Conservation (phyloP, 108 stramenopile genomes). For the Discostella stelligeroides region DNA sequence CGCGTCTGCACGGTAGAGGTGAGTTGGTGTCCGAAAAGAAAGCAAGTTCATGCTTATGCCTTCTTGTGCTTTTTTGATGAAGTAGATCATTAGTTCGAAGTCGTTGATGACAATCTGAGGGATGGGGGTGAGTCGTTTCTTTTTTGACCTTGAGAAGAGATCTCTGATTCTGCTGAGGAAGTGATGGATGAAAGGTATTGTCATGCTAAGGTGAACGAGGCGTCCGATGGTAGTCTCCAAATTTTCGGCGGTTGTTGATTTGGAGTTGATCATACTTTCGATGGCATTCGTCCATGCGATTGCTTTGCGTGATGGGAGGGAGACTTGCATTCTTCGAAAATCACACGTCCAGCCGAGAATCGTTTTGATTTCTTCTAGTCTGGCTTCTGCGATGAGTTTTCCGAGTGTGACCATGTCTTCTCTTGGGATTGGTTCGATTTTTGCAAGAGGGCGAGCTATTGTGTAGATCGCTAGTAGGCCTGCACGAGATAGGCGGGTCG, state of each 20-base stretch:
- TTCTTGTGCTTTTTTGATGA: not conserved
- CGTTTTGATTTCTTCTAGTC: not conserved
- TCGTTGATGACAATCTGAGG: not conserved
- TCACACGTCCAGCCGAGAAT: not conserved
- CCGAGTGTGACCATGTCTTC: not conserved
- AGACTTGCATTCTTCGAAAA: not conserved
- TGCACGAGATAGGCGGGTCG: not conserved
- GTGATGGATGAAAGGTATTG: not conserved
- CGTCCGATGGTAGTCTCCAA: not conserved
- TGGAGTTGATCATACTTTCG: not conserved
- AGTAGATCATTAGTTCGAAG: not conserved
- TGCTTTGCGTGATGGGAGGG: not conserved
- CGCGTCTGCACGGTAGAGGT: not conserved
- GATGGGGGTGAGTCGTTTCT: not conserved
- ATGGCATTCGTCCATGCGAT: no score
- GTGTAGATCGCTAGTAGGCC: not conserved
- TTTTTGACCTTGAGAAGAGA: not conserved
- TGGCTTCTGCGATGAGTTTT: not conserved
- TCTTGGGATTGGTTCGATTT: not conserved
- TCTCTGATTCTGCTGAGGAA: not conserved
- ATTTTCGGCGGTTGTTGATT: not conserved
- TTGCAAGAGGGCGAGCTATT: not conserved
- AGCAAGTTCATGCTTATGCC: not conserved
- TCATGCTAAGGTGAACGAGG: not conserved
- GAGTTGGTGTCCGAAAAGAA: not conserved